Evolutionary conservation across 225 moss, liverwort and hornwort genomes (phyloP).

Genomic region (Takakia lepidozioides): DNA sequence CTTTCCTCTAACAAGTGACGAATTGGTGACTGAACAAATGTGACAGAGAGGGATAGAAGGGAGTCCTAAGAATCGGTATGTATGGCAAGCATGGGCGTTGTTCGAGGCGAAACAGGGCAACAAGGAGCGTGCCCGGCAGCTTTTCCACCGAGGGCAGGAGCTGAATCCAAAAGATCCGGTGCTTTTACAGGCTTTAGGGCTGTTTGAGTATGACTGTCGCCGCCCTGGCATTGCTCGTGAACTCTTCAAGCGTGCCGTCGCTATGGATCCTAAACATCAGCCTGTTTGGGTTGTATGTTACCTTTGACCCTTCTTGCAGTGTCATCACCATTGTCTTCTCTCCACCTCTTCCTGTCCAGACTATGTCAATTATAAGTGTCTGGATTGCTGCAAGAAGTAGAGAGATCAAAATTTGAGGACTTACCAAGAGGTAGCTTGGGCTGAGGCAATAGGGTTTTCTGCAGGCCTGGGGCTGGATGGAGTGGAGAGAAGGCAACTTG

Average conservation of each 20-base stretch:
- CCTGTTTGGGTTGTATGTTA: conserved; percentile 95
- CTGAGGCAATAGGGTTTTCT: too few species aligned
- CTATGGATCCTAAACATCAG: conserved; percentile 71
- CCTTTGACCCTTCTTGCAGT: too few species aligned
- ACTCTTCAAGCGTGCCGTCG: conserved; percentile 68
- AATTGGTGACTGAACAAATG: too few species aligned
- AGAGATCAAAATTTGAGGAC: too few species aligned
- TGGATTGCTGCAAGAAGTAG: too few species aligned
- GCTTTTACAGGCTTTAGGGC: conserved; percentile 78
- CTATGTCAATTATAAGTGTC: too few species aligned
- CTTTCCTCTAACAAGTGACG: too few species aligned
- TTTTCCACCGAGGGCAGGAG: conserved; percentile 84
- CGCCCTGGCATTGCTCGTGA: conserved; percentile 54
- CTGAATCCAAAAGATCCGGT: conserved; percentile 80
- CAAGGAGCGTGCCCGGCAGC: conserved; percentile 75
- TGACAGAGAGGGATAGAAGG: conserved; percentile 87
- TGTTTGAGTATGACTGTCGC: conserved; percentile 86
- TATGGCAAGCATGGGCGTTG: conserved; percentile 98
- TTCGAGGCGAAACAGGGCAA: conserved; percentile 91
- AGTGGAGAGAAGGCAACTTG: conserved; percentile 80
- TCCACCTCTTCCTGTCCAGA: too few species aligned
- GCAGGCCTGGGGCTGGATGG: conserved; percentile 99
- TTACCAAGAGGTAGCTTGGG: too few species aligned
- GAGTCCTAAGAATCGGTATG: conserved; percentile 93
- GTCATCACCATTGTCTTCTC: too few species aligned